Conservation (phyloP, 2,329 filamentous ascomycete species). For the Exophiala calicioides region DNA sequence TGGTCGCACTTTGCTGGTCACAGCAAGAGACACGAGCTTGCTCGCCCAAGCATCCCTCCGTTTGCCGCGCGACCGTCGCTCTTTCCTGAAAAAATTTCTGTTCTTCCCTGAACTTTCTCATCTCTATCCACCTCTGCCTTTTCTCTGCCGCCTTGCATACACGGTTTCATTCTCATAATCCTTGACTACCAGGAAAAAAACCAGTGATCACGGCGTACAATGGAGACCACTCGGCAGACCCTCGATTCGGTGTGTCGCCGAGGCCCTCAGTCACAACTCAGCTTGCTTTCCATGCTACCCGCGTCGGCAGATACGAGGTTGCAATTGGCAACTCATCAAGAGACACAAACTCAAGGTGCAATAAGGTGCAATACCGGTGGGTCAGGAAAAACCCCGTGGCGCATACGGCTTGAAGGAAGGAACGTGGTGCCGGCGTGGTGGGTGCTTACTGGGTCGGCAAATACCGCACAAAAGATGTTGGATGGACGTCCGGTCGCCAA, state of each 20-base stretch:
- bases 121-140: not conserved
- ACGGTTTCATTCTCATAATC: too few species aligned
- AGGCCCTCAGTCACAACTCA: not conserved
- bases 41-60: too few species aligned
- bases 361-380: not conserved
- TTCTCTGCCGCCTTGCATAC: not conserved
- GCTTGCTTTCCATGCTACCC: not conserved
- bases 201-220: conserved; percentile 3
- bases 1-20: too few species aligned
- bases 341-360: not conserved
- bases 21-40: not conserved
- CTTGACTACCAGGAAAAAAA: too few species aligned
- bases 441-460: too few species aligned
- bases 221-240: conserved; percentile 2
- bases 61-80: too few species aligned
- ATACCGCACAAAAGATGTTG: too few species aligned
- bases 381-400: too few species aligned
- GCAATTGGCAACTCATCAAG: not conserved
- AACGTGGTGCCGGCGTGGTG: too few species aligned
- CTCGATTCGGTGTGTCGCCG: not conserved
- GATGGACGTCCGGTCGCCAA: too few species aligned
- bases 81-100: too few species aligned
- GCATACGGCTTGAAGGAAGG: too few species aligned
- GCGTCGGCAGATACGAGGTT: conserved; percentile 1
- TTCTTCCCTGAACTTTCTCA: not conserved